A percentile compares a stretch with the other conserved stretches of the same genome.
Evolutionary conservation across 805 yeast genomes (phyloP).

Genomic region (Candida gorgasii): DNA sequence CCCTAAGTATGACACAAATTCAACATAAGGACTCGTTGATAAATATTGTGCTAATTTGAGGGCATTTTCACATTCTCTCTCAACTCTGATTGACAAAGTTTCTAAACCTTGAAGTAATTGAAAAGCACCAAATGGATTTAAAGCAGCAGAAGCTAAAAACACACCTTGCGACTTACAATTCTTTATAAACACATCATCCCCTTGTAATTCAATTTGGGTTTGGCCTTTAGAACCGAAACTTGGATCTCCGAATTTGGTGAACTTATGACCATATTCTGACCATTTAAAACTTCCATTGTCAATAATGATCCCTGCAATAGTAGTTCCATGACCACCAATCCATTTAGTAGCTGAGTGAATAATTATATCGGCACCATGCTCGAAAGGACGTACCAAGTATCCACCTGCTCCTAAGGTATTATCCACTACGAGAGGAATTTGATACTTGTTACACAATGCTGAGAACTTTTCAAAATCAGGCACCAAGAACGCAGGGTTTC

Average conservation of each 20-base stretch:
- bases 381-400: constrained; percentile 84
- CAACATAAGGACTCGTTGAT: constrained; percentile 67
- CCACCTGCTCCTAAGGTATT: constrained; percentile 88
- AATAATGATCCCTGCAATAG: constrained; percentile 79
- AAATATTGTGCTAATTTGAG: constrained; percentile 74
- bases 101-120: constrained; percentile 67
- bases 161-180: constrained; percentile 79
- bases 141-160: constrained; percentile 87
- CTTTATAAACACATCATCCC: constrained; percentile 70
- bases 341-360: constrained; percentile 87
- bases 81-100: constrained; percentile 70
- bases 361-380: constrained; percentile 80
- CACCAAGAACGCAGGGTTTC: constrained; percentile 87
- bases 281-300: constrained; percentile 80
- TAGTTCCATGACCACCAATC: constrained; percentile 89
- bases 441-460: constrained; percentile 54
- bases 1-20: constrained; percentile 94
- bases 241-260: constrained; percentile 81
- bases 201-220: constrained; percentile 87
- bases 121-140: constrained; percentile 87
- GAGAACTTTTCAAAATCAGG: constrained; percentile 81
- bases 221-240: constrained; percentile 87
- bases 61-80: constrained; percentile 83
- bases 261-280: constrained; percentile 55
- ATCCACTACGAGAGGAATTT: constrained; percentile 71